Base-by-base conservation (phyloP, 768 basidiomycete species). In the Rhizopogon salebrosus region DNA sequence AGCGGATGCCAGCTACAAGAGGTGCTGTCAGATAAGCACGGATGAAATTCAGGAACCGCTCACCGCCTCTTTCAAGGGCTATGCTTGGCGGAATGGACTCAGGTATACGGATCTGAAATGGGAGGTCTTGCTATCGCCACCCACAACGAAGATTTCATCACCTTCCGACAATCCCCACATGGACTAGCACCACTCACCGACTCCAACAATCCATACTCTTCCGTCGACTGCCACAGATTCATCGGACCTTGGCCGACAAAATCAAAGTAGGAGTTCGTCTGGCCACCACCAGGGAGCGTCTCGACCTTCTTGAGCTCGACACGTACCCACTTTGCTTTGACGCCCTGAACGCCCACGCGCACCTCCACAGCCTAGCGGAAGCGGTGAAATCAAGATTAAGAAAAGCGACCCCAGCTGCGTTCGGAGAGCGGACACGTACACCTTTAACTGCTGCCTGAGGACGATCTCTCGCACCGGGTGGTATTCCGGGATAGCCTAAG, bases 231-330 rank as follows among this genome's bases (percentile, higher is more conserved):
- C 94, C 94, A 97, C 4, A 95, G 74, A 53, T 83, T 86, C 53
- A 89, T 75, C 2, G 94, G 92, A 60, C 87, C 88, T 10, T 83
- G 82, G 1, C 92, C 91, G 22, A 94, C 85, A 51, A 80, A 81
- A 64, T 93, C 91, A 60, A 81, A 83, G 72, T 85, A 92, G 11
- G 83, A 82, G 68, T 85, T 87, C 14, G 77, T 73, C 55, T 75
- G 72, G 14, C 85, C 83, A 22, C 84, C 87, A 20, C 83, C 83
- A 2, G 87, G 89, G 41, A 88, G 78, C 3, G 80, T 86, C 69
- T 98, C 95, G 39, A 95, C 82, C 74, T 94, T 94, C 59, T 91
- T 83, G 65, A 97, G 77, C 70, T 95, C 93, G 55, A 97, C 83
- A 57, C 87, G 83, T 23, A 98, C 86, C 86, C 90, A 95, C 70